Base-by-base conservation (phyloP, 352 stramenopile genomes). In the Aphanomyces stellatus region DNA sequence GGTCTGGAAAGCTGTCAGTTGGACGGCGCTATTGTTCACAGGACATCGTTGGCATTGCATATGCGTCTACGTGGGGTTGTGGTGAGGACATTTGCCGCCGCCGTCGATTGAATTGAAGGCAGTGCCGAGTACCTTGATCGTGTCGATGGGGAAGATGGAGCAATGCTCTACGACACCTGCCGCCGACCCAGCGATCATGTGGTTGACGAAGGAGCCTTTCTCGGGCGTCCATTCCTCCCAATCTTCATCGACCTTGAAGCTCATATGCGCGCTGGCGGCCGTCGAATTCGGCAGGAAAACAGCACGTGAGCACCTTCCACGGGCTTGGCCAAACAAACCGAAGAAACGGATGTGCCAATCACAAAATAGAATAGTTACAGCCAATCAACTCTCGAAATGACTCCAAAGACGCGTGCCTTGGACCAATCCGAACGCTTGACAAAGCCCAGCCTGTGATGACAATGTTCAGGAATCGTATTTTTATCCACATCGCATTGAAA, bases 131-230 rank as follows among this genome's bases (percentile, higher is more conserved):
- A 91, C 83, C 70, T 93, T 93, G 64, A 93, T 78, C 1, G 85
- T 93, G 71, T 93, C 85, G 65, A 98, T 90, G 22, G 97, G 97
- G 79, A 99, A 99, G 62, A 99, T 97, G 40, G 96, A 87, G 30
- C 96, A 90, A 77, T 99, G 97, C 80, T 99, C 97, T 15, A 93
- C 90, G 37, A 99, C 90, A 56, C 97, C 97, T 6, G 97, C 97
- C 49, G 96, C 80, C 35, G 88, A 98, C 19, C 95, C 95, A 15
- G 96, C 95, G 19, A 98, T 69, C 77, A 97, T 98, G 78, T 99
- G 96, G 69, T 96, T 78, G 63, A 90, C 74, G 80, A 98, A 99
- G 15, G 91, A 96, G 13, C 90, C 87, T 65, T 93, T 95, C 70
- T 95, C 84, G 31, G 90, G 90, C 60, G 90, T 85, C 91, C 92